A percentile compares a stretch with the other conserved stretches of the same genome.
Evolutionary conservation across 768 basidiomycete species (phyloP).

Genomic region (Trichaptum fuscoviolaceum): DNA sequence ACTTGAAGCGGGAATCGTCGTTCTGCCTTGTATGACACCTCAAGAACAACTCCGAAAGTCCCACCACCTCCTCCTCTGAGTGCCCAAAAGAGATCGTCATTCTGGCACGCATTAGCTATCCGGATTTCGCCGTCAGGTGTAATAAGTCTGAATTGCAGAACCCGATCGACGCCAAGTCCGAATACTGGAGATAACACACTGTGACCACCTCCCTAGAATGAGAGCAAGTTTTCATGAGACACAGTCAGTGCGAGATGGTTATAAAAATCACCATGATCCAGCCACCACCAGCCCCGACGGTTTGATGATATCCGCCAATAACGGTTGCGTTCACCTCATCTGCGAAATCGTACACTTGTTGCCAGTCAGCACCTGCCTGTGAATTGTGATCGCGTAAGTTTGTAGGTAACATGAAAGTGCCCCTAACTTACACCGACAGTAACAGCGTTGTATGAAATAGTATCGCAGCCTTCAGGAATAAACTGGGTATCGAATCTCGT

Average conservation of each 20-base stretch:
- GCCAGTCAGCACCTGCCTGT: slow-evolving; percentile 27
- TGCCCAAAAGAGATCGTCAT: slow-evolving; percentile 50
- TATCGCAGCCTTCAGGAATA: slow-evolving; percentile 16
- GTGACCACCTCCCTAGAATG: slow-evolving; percentile 25
- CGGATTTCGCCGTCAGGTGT: slow-evolving; percentile 46
- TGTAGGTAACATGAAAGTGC: background rate
- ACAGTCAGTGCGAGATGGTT: slow-evolving; percentile 1
- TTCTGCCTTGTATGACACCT: background rate
- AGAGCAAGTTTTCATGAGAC: background rate
- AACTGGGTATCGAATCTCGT: slow-evolving; percentile 19
- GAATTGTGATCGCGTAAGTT: background rate
- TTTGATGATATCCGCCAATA: slow-evolving; percentile 29
- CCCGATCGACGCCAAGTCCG: slow-evolving; percentile 27
- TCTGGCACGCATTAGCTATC: slow-evolving; percentile 40
- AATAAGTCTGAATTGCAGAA: slow-evolving; percentile 43
- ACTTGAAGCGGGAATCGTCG: background rate
- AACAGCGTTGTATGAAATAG: slow-evolving; percentile 16
- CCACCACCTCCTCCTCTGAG: slow-evolving; percentile 40
- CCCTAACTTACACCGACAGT: slow-evolving; percentile 23
- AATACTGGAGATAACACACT: slow-evolving; percentile 23
- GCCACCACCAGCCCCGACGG: slow-evolving; percentile 34
- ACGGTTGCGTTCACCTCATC: slow-evolving; percentile 31
- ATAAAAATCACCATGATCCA: slow-evolving; percentile 22
- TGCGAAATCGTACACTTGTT: slow-evolving; percentile 29
- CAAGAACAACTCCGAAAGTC: slow-evolving; percentile 29